phyloP scores from a whole-genome alignment of 805 yeast species.

The Ogataea trehaloabstinens region DNA sequence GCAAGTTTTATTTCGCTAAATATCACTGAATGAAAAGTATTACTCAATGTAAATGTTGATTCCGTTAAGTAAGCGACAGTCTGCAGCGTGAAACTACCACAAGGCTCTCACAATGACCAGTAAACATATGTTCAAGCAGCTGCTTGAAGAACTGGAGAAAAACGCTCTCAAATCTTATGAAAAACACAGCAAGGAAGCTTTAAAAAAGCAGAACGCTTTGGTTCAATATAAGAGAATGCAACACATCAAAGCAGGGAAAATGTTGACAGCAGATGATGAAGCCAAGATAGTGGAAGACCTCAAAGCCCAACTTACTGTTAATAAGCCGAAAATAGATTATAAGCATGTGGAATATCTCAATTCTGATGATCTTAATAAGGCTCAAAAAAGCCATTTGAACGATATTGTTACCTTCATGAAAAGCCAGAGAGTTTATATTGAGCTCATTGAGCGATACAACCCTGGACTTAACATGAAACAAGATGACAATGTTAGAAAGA shows the following conservation, averaged over 20 bases:
- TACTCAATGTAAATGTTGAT: too few relatives aligned
- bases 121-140: slow-evolving; percentile 24
- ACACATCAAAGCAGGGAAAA: slow-evolving; percentile 38
- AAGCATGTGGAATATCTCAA: slow-evolving; percentile 27
- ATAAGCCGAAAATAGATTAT: slow-evolving; percentile 26
- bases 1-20: too few relatives aligned
- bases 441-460: slow-evolving; percentile 79
- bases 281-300: slow-evolving; percentile 36
- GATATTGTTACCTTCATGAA: slow-evolving; percentile 63
- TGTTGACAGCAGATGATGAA: slow-evolving; percentile 29
- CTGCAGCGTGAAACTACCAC: too few relatives aligned
- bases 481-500: slow-evolving; percentile 69
- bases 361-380: slow-evolving; percentile 19
- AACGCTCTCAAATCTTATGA: slow-evolving; percentile 37
- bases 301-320: slow-evolving; percentile 29
- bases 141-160: slow-evolving; percentile 40
- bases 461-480: slow-evolving; percentile 79
- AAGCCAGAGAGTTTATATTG: slow-evolving; percentile 75
- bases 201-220: slow-evolving; percentile 44
- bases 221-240: slow-evolving; percentile 50
- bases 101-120: slow-evolving; percentile 27
- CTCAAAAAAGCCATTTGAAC: slow-evolving; percentile 40
- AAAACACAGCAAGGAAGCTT: slow-evolving; percentile 38
- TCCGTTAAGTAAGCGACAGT: too few relatives aligned
- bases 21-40: too few relatives aligned